phyloP scores from a whole-genome alignment of 2,329 filamentous ascomycete species.

The Myriosclerotinia duriaeana region DNA sequence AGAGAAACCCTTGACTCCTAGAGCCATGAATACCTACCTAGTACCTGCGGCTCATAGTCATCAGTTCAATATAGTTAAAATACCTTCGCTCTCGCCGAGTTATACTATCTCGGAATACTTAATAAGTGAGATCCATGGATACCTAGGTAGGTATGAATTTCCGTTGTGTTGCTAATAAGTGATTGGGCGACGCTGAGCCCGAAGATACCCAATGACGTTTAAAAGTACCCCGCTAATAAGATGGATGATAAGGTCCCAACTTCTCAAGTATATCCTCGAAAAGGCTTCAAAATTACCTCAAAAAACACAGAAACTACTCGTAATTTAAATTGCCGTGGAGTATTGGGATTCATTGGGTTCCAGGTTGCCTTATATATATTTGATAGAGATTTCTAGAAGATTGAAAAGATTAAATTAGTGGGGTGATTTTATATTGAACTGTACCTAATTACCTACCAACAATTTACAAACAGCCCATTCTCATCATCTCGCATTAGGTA shows the following conservation, averaged over 20 bases:
- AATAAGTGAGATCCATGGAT: not conserved
- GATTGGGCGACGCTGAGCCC: slow-evolving; percentile 14
- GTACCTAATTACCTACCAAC: no score
- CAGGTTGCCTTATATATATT: not conserved
- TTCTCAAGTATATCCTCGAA: not conserved
- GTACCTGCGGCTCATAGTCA: slow-evolving; percentile 1
- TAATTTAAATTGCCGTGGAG: not conserved
- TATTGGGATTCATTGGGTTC: not conserved
- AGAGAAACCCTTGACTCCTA: not conserved
- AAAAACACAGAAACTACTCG: not conserved
- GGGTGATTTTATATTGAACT: not conserved
- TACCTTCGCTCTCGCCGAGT: not conserved
- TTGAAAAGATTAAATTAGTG: not conserved
- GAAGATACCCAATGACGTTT: slow-evolving; percentile 20
- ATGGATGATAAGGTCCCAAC: not conserved
- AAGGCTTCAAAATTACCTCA: not conserved
- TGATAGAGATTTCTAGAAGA: slow-evolving; percentile 11
- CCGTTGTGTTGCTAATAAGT: not conserved
- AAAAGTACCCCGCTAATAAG: slow-evolving; percentile 5
- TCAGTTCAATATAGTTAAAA: not conserved
- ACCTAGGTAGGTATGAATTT: no score
- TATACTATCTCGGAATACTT: not conserved
- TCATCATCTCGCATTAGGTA: slow-evolving; percentile 6
- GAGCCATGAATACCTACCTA: not conserved
- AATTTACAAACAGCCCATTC: no score